Evolutionary conservation across 768 basidiomycete species (phyloP).

Genomic region (Flagelloscypha sp.): DNA sequence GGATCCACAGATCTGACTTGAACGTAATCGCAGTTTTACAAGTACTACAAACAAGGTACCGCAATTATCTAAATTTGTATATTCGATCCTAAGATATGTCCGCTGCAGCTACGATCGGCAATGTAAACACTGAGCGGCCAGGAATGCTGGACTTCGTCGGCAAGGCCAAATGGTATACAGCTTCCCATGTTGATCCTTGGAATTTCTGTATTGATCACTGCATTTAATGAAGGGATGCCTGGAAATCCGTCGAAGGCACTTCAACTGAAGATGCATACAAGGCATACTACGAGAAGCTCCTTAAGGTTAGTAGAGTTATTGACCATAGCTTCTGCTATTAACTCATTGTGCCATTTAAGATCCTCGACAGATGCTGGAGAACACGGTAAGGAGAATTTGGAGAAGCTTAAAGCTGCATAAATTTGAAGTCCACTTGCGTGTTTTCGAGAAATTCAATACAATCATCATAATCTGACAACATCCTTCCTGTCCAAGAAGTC

Average conservation of each 20-base stretch:
- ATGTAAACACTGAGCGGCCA: slow-evolving; percentile 55
- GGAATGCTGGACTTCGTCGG: slow-evolving; percentile 81
- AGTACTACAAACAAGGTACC: slow-evolving; percentile 85
- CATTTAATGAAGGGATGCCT: slow-evolving; percentile 64
- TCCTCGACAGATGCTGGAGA: too few relatives aligned
- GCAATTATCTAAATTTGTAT: slow-evolving; percentile 5
- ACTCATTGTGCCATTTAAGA: too few relatives aligned
- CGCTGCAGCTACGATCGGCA: slow-evolving; percentile 58
- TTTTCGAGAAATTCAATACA: too few relatives aligned
- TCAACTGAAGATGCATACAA: slow-evolving; percentile 62
- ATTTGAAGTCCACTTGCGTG: too few relatives aligned
- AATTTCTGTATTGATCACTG: slow-evolving; percentile 8
- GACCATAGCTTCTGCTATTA: too few relatives aligned
- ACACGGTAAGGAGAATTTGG: too few relatives aligned
- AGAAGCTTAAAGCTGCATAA: too few relatives aligned
- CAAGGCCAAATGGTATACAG: slow-evolving; percentile 80
- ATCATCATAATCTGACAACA: too few relatives aligned
- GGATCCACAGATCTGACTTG: slow-evolving; percentile 5
- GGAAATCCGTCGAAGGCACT: slow-evolving; percentile 65
- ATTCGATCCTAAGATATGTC: slow-evolving; percentile 1
- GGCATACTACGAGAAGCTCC: slow-evolving; percentile 70
- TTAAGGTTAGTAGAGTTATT: slow-evolving; percentile 53
- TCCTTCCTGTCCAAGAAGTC: too few relatives aligned
- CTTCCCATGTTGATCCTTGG: slow-evolving; percentile 2
- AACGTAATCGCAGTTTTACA: slow-evolving; percentile 67